phyloP scores from a whole-genome alignment of 139 green algal genomes.

The Micromonas pusilla region DNA sequence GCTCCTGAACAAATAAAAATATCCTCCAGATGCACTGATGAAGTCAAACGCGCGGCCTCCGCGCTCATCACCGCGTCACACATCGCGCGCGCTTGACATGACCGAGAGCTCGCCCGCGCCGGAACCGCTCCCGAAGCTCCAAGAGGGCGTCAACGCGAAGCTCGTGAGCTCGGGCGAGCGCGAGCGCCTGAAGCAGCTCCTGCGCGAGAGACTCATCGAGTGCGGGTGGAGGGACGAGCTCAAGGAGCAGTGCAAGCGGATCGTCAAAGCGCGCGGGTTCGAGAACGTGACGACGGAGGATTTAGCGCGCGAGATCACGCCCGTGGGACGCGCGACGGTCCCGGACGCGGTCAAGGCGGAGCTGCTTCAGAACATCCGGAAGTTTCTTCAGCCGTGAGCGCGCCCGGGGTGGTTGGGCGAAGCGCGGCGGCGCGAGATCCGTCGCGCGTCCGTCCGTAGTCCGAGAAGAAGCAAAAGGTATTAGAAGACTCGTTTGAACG shows the following conservation, averaged over 20 bases:
- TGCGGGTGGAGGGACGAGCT: conserved; percentile 29
- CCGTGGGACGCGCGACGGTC: background rate
- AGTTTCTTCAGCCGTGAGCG: background rate
- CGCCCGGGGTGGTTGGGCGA: too few relatives aligned
- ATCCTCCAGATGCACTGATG: too few relatives aligned
- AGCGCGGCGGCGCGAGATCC: too few relatives aligned
- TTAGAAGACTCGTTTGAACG: too few relatives aligned
- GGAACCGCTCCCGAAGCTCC: too few relatives aligned
- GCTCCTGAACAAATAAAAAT: too few relatives aligned
- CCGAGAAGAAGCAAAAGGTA: too few relatives aligned
- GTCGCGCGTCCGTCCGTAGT: too few relatives aligned
- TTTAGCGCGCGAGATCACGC: background rate
- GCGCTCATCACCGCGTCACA: too few relatives aligned
- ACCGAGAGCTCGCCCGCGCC: too few relatives aligned
- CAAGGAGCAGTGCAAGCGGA: conserved; percentile 5
- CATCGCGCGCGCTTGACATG: too few relatives aligned
- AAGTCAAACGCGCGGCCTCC: too few relatives aligned
- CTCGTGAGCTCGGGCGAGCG: conserved; percentile 18
- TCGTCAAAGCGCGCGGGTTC: conserved; percentile 15
- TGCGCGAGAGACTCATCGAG: conserved; percentile 27
- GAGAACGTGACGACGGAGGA: conserved; percentile 13
- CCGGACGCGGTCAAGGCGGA: conserved; percentile 8
- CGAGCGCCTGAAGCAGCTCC: conserved; percentile 23
- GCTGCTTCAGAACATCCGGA: conserved; percentile 1
- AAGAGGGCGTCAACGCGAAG: background rate